Evolutionary conservation across 345 rosid species (phyloP), one percentile per base, ranked within the genome.

Genomic region (Eucalyptus leucophloia): DNA sequence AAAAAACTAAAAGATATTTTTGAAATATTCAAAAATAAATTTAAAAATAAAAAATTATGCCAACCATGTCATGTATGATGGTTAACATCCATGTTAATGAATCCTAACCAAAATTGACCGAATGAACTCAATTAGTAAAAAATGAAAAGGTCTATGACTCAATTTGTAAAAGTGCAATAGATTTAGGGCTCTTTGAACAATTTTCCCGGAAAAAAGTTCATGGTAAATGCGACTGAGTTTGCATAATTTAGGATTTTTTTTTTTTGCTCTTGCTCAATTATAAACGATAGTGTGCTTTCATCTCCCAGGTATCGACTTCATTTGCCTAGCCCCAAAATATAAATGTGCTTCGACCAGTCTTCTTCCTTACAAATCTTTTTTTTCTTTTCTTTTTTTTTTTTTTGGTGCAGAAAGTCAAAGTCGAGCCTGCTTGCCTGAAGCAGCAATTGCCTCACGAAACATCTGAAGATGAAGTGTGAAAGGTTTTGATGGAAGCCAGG

Each of bases 51-150:
- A 49, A 50, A 50, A 50, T 50, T 51, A 18, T 51, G 9, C 9
- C 2, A 53, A 1, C 5, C 56, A 53, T 53, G 56, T 53, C 56
- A 53, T 8, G 10, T 53, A 53, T 1, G 0, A 53, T 19, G 0
- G 0, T 0, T 0, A 3, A 1, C 56, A 53, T 53, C 10, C 5
- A 53, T 53, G 4, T 53, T 1, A 8, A 10, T 53, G 56, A 53
- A 53, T 53, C 9, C 2, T 7, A 0, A 1, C 4, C 19, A 53
- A 53, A 53, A 19, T 53, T 53, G 10, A 53, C 24, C 2, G 1
- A 19, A 53, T 53, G 1, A 0, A 53, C 10, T 53, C 24, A 53
- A 53, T 53, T 19, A 0, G 0, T 53, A 18, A 53, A 53, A 53
- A 53, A 0, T 18, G 4, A 53, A 16, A 50, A 53, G 0, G 4